Evolutionary conservation across 768 basidiomycete genomes (phyloP), one percentile per base, ranked within the genome.

Genomic region (Wakefieldia striispora): DNA sequence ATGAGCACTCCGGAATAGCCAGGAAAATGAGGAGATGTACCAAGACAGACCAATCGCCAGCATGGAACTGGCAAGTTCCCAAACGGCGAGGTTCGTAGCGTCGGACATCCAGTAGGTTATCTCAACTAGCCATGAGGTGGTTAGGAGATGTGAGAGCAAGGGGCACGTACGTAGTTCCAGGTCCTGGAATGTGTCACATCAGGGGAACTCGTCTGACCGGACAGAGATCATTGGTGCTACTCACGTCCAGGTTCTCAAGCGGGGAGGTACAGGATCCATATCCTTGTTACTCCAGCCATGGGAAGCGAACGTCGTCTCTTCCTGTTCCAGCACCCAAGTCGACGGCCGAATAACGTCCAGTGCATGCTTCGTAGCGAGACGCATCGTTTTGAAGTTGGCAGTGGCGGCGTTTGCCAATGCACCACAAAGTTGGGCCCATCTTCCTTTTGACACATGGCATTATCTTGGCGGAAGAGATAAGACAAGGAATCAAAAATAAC

Each of bases 21-120:
- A 17, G 21, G 13, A 13, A 53, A 47, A 3, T 12, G 29, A 39
- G 39, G 12, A 37, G 12, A 11, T 72, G 37, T 55, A 80, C 83
- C 88, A 89, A 4, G 86, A 86, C 34, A 90, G 73, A 0, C 88
- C 88, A 26, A 86, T 67, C 0, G 87, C 86, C 37, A 91, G 70
- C 85, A 89, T 88, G 10, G 86, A 86, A 49, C 82, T 78, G 3
- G 86, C 85, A 19, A 87, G 40, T 24, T 66, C 65, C 64, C 65
- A 65, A 1, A 54, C 40, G 0, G 57, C 50, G 14, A 66, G 37
- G 8, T 47, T 55, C 3, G 62, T 54, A 5, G 64, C 64, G 46
- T 65, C 65, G 12, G 65, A 65, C 10, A 66, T 29, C 60, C 57
- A 58, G 21, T 66, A 61, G n/a, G 51, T 43, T n/a, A 64, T 60